Evolutionary conservation across 176 grass and related monocot species (phyloP), one percentile per base, ranked within the genome.

Genomic region (Rhynchospora tenuis): DNA sequence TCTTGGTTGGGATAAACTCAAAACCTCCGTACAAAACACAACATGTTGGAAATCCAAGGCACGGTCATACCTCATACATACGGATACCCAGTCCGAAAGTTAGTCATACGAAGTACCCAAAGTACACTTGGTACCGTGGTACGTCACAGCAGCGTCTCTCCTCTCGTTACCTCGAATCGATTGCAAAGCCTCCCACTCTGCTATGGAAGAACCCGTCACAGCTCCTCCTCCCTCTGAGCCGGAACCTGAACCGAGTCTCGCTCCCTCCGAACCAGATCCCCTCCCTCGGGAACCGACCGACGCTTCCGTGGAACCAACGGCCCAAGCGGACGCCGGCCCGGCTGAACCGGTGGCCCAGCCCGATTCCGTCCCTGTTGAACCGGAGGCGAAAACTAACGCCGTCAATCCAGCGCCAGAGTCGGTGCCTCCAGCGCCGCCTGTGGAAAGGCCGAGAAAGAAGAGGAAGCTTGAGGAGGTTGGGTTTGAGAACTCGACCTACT

Each of bases 401-500:
- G 59, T 65, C 56, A 80, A 85, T 31, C 80, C 48, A 64, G 59
- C 7, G 74, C 45, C 74, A 14, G 81, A 2, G 19, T 26, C 81
- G 67, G 63, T 29, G 7, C 28, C 83, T 38, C 74, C 75, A 54
- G 59, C n/a, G 72, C 29, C 12, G 76, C 11, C 19, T 78, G 48
- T 84, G 3, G 72, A 78, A 82, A 46, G 64, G 11, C 26, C 15
- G 16, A 78, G 45, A 54, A 83, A 59, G 78, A 89, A 86, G 83
- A 86, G 88, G 79, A 89, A 86, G 84, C 7, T 61, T 58, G 67
- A 86, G 66, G 78, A 73, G 8, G 68, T 42, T 61, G 84, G 79
- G 12, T 89, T 89, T 65, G 50, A 81, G 12, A 86, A 79, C 78
- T 83, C 70, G 57, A 56, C 56, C 26, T 89, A 89, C 69, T 86